Conservation (phyloP, 495 filamentous ascomycete species). For the Trichoderma orchidacearum region DNA sequence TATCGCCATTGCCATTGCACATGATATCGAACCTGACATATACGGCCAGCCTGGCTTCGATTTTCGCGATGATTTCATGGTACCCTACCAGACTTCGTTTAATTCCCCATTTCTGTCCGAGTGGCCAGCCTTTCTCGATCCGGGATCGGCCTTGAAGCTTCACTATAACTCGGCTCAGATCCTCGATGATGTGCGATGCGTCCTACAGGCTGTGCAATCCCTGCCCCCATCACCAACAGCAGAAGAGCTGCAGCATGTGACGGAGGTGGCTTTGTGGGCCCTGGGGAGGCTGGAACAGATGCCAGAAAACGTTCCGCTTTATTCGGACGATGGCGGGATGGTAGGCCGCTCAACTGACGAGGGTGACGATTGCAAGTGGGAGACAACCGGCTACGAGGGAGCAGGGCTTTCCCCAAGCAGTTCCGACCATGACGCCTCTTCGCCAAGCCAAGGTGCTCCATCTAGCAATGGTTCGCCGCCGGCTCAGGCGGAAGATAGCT, state of each 20-base stretch:
- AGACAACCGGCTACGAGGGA: not conserved
- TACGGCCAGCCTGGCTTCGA: constrained; percentile 13
- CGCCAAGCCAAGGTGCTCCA: not conserved
- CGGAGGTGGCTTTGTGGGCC: constrained; percentile 19
- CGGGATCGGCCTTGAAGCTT: constrained; percentile 14
- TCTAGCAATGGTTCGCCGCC: constrained; percentile 3
- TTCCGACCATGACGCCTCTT: not conserved
- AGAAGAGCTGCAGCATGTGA: constrained; percentile 18
- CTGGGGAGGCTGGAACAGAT: constrained; percentile 15
- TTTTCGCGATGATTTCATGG: constrained; percentile 13
- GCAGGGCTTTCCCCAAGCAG: not conserved
- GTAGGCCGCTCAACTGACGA: not conserved
- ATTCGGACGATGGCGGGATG: not conserved
- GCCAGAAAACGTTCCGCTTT: constrained; percentile 9
- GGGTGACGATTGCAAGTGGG: not conserved
- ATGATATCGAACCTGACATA: constrained; percentile 15
- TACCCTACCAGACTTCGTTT: constrained; percentile 15
- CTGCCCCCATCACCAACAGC: constrained; percentile 13
- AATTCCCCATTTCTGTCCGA: constrained; percentile 20
- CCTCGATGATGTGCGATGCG: constrained; percentile 25
- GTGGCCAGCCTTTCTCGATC: constrained; percentile 14
- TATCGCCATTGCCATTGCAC: constrained; percentile 18
- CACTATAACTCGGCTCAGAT: constrained; percentile 18
- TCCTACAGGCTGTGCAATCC: constrained; percentile 14
- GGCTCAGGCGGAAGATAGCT: not conserved